Base-by-base conservation (phyloP, 140 eudicot genomes). In the Erigeron philadelphicus region DNA sequence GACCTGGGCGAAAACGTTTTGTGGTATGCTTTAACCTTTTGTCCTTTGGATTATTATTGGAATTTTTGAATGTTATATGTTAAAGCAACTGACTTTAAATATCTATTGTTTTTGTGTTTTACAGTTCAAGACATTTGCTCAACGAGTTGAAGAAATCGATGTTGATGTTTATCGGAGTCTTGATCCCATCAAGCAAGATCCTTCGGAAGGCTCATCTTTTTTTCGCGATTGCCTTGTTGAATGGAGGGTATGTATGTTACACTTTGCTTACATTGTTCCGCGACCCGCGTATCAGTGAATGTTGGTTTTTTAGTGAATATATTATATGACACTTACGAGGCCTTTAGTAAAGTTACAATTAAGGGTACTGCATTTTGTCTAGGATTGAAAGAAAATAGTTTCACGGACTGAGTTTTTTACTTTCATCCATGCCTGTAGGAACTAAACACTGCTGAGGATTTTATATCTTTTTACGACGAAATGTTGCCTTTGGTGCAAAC, bases 401-500 rank as follows among this genome's bases (percentile, higher is more conserved):
- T 45, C 46, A 46, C 10, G 0, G 0, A 55, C 7, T 44, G 9
- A 16, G 42, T 43, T 19, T 16, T 16, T 65, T n/a, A 42, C 38
- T 17, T 65, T 46, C 31, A 62, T 70, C 63, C 49, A 38, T 48
- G 7, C 6, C 41, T 83, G 43, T 82, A 88, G 98, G 96, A 88
- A 77, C 72, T 88, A 19, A 92, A 89, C 76, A 92, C 96, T 2
- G 96, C 98, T 9, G 95, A 84, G 84, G 98, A 86, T 79, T 92
- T 92, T 76, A 92, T 92, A 64, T 82, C 96, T n/a, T 81, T 88
- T 72, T 92, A 92, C 44, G 92, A 92, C 75, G 96, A 92, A 79
- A 79, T 83, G 81, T 66, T 86, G 48, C 96, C 96, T 5, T 67
- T 92, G 67, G 96, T 89, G 59, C 98, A 92, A 66, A 88, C 96